Percentiles rank a stretch among this genome's conserved stretches.
Conservation (phyloP, 148 eudicot genomes). For the Pouteria glomerata region DNA sequence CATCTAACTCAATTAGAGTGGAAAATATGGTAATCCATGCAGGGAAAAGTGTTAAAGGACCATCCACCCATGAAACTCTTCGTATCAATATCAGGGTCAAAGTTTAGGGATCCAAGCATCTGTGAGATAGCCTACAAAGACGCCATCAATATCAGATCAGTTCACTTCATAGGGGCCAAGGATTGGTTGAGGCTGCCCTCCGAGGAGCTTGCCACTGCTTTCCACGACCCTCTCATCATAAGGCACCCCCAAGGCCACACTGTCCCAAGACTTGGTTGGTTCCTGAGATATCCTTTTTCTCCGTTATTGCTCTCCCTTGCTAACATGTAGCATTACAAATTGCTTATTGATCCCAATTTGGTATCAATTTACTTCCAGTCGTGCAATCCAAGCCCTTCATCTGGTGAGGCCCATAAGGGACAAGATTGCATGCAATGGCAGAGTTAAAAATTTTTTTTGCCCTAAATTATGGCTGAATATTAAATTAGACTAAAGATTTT, state of each 20-base stretch:
- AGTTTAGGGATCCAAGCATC: conserved; percentile 55
- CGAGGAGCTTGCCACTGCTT: conserved; percentile 62
- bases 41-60: conserved; percentile 60
- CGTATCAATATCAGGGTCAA: conserved; percentile 70
- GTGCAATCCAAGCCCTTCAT: too few relatives aligned
- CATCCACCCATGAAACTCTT: conserved; percentile 63
- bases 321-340: too few relatives aligned
- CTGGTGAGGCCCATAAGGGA: too few relatives aligned
- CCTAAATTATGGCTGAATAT: too few relatives aligned
- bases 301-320: too few relatives aligned
- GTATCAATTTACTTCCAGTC: too few relatives aligned
- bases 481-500: too few relatives aligned
- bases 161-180: conserved; percentile 78
- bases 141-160: conserved; percentile 54
- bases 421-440: too few relatives aligned
- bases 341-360: too few relatives aligned
- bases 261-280: conserved; percentile 72
- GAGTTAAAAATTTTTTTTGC: too few relatives aligned
- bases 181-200: conserved; percentile 77
- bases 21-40: neutral
- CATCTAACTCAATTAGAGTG: neutral
- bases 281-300: too few relatives aligned
- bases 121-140: conserved; percentile 69
- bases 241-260: conserved; percentile 82
- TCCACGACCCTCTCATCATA: conserved; percentile 64